These are phyloP conservation scores for Fusarium sacchari DNA, from an alignment of 2,329 filamentous ascomycete genomes.

Conservation along the genomic window DNA sequence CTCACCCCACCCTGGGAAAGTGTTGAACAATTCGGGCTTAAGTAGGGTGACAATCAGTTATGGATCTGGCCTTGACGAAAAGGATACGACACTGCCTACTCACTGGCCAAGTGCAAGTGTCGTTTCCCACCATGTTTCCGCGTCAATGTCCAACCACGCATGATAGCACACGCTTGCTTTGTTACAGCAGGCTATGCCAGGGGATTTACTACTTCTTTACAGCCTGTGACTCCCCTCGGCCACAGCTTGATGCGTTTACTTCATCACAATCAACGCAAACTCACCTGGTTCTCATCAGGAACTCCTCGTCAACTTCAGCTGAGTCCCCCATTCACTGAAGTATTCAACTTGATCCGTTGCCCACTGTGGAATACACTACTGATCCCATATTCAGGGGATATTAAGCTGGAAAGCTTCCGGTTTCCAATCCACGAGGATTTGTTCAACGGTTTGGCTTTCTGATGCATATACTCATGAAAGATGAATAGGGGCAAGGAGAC, in stretches of 20 bases:
- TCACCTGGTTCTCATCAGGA: too few relatives aligned
- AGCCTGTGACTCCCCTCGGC: background rate
- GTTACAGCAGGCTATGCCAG: background rate
- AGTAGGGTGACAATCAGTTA: background rate
- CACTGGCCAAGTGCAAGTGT: background rate
- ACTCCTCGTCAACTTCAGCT: background rate
- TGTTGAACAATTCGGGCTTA: background rate
- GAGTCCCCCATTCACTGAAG: background rate
- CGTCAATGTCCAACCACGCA: background rate
- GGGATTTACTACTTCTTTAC: background rate
- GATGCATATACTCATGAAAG: background rate
- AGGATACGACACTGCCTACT: background rate
- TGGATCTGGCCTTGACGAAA: background rate
- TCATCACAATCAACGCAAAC: too few relatives aligned
- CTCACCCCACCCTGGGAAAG: background rate
- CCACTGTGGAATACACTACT: too few relatives aligned
- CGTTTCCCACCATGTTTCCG: background rate
- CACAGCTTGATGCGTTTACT: too few relatives aligned
- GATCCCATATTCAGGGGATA: too few relatives aligned
- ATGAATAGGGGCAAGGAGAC: too few relatives aligned
- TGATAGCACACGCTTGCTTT: too few relatives aligned
- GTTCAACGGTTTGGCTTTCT: background rate
- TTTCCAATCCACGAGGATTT: rapidly evolving
- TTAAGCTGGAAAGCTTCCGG: too few relatives aligned
- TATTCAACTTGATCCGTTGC: background rate